Percentiles rank a stretch among this genome's conserved stretches.
phyloP scores from a whole-genome alignment of 2,329 filamentous ascomycete genomes.

The Blumeriella jaapii region DNA sequence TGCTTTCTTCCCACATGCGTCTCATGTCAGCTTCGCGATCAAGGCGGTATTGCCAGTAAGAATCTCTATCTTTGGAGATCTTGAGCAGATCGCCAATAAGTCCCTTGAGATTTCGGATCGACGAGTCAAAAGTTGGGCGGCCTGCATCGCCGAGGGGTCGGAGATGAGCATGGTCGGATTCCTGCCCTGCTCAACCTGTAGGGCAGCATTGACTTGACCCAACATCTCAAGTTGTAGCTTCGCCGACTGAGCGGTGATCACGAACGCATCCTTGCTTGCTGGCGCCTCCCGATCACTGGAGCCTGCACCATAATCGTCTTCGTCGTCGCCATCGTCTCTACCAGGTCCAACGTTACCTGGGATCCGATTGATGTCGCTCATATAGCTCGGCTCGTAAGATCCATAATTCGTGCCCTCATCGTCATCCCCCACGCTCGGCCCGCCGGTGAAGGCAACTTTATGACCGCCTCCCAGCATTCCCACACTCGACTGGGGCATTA shows the following conservation, averaged over 20 bases:
- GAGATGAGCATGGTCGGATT: conserved; percentile 64
- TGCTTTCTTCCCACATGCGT: conserved; percentile 97
- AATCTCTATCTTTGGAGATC: conserved; percentile 87
- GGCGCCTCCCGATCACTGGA: conserved; percentile 67
- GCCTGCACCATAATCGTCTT: conserved; percentile 71
- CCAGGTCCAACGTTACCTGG: conserved; percentile 16
- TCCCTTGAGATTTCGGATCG: conserved; percentile 75
- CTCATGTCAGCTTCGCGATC: conserved; percentile 86
- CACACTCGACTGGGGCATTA: conserved; percentile 18
- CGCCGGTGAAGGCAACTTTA: conserved; percentile 26
- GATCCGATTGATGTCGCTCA: conserved; percentile 27
- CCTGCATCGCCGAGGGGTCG: conserved; percentile 65
- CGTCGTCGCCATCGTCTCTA: conserved; percentile 49
- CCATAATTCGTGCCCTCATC: conserved; percentile 41
- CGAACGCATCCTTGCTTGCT: conserved; percentile 83
- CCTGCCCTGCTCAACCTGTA: conserved; percentile 58
- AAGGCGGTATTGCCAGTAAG: conserved; percentile 92
- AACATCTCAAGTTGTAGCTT: conserved; percentile 87
- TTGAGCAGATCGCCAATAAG: conserved; percentile 79
- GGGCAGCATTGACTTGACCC: conserved; percentile 70
- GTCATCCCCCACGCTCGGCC: conserved; percentile 33
- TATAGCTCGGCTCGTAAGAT: conserved; percentile 44
- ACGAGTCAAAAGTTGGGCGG: conserved; percentile 79
- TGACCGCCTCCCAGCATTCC: conserved; percentile 19
- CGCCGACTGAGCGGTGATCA: conserved; percentile 92